Conservation (phyloP, 2,329 filamentous ascomycete genomes). For the Acrocalymma vagum region DNA sequence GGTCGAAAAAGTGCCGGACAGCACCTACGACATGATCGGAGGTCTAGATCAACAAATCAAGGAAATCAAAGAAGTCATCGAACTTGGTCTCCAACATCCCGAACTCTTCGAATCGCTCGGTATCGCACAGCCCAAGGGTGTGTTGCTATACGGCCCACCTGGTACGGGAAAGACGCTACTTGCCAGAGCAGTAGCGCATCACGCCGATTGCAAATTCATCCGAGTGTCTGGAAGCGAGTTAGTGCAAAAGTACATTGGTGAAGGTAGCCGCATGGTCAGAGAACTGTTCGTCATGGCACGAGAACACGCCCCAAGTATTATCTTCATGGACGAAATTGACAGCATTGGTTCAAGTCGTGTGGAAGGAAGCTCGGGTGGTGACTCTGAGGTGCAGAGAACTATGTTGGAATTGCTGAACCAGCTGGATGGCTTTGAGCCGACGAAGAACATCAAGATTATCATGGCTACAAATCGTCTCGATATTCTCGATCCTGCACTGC, state of each 20-base stretch:
- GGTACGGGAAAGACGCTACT: slow-evolving; percentile 97
- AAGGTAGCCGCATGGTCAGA: slow-evolving; percentile 97
- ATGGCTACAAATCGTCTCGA: slow-evolving; percentile 99
- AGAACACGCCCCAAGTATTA: slow-evolving; percentile 97
- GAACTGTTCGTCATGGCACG: slow-evolving; percentile 99
- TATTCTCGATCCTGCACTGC: slow-evolving; percentile 92
- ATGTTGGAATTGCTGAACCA: slow-evolving; percentile 99
- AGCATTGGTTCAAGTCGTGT: slow-evolving; percentile 97
- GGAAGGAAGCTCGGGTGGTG: slow-evolving; percentile 92
- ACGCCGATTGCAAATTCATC: slow-evolving; percentile 99
- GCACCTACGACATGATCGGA: slow-evolving; percentile 99
- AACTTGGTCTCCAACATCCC: slow-evolving; percentile 96
- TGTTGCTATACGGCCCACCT: slow-evolving; percentile 93
- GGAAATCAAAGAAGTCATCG: slow-evolving; percentile 99
- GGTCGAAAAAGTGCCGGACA: slow-evolving; percentile 99
- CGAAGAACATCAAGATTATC: slow-evolving; percentile 99
- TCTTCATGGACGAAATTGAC: slow-evolving; percentile 99
- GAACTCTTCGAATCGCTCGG: slow-evolving; percentile 99
- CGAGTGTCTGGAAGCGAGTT: slow-evolving; percentile 94
- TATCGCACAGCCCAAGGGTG: slow-evolving; percentile 97
- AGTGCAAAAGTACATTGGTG: slow-evolving; percentile 99
- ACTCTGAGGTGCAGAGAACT: slow-evolving; percentile 97
- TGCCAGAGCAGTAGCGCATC: slow-evolving; percentile 94
- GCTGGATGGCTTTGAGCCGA: slow-evolving; percentile 97
- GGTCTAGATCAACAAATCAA: slow-evolving; percentile 99